Percentiles rank a stretch among this genome's conserved stretches.
Conservation (phyloP, 2,329 filamentous ascomycete species). For the Aspergillus bombycis region DNA sequence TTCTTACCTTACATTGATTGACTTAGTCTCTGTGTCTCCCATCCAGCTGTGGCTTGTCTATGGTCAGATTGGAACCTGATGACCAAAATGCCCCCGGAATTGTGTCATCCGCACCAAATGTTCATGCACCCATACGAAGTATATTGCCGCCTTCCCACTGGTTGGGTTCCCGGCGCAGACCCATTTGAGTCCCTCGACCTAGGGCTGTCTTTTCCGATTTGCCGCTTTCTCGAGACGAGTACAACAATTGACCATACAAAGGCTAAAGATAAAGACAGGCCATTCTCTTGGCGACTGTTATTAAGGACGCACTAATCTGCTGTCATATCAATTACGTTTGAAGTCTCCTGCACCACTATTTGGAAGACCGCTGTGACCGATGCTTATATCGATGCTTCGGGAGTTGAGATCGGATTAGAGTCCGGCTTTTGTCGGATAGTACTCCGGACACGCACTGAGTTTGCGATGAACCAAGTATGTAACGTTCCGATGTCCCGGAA, state of each 20-base stretch:
- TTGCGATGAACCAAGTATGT: not conserved
- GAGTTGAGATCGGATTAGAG: not conserved
- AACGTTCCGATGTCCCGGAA: not conserved
- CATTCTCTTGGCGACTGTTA: not conserved
- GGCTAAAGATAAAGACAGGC: no score
- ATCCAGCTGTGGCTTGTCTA: not conserved
- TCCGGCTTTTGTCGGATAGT: not conserved
- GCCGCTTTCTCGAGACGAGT: not conserved
- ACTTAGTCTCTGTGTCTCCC: not conserved
- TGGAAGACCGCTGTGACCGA: not conserved
- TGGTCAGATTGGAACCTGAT: not conserved
- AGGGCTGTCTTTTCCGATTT: not conserved
- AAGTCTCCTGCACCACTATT: not conserved
- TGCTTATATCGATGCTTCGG: not conserved
- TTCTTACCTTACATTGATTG: conserved; percentile 2
- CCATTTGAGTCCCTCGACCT: not conserved
- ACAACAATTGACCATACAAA: not conserved
- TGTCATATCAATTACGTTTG: not conserved
- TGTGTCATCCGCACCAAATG: conserved; percentile 1
- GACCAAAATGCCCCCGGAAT: conserved; percentile 2
- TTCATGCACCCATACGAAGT: not conserved
- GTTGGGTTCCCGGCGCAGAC: not conserved
- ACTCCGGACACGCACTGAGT: not conserved
- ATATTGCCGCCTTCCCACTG: not conserved
- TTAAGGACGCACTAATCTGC: not conserved